Evolutionary conservation across 495 filamentous ascomycete species (phyloP), one percentile per base, ranked within the genome.

Genomic region (Talaromyces nanjingensis): DNA sequence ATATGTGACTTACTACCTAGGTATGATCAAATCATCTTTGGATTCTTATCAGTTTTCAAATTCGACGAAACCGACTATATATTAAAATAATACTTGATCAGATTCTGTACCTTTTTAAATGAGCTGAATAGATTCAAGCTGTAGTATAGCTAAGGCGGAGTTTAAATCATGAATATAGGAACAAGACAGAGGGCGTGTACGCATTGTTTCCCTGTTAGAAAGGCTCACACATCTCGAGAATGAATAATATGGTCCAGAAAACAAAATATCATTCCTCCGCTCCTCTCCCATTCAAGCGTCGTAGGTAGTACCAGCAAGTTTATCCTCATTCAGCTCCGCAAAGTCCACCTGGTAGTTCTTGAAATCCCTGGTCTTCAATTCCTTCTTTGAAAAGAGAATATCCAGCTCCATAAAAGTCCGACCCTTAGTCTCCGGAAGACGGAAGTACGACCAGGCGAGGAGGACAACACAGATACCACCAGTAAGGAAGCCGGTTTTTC

Each of bases 391-490:
- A 70, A 86, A 87, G 63, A 87, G 71, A 31, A 86, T 76, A 67
- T 86, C 84, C n/a, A 87, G 72, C 69, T 83, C 83, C 6, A 76
- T 78, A 65, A 76, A 84, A 14, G 81, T 84, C 12, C 80, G 75
- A 62, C 74, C 65, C 59, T 72, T 73, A 1, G 81, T 80, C 65
- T 83, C 80, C 3, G 79, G 68, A 37, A 81, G 64, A 3, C 77
- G 70, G 64, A 78, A 79, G 62, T 66, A 81, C 12, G 68, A 62
- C 75, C 76, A 80, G 8, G 72, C 34, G 18, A 68, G 63, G 8
- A 65, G 67, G 18, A 73, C 31, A n/a, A 70, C 61, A 3, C 58
- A 59, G 2, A 66, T 69, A 3, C 37, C 69, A 33, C 64, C 70
- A 72, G 75, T 76, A 64, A 77, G 78, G 68, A 74, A 78, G 1